Percentiles rank a stretch among this genome's conserved stretches.
These are phyloP conservation scores for Carex scoparia DNA, from an alignment of 176 grass and related monocot species.

Conservation along the genomic window DNA sequence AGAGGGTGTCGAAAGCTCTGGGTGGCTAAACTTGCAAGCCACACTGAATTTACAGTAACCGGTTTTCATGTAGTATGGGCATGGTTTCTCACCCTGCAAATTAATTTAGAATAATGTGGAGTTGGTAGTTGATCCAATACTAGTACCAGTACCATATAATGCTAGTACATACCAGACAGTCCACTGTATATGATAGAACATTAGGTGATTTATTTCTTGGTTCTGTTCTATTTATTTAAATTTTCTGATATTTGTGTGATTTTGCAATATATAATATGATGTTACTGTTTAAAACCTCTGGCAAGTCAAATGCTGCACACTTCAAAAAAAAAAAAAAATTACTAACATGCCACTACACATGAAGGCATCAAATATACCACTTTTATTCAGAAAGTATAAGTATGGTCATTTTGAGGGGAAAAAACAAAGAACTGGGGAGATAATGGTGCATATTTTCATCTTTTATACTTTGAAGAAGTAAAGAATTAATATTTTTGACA, in stretches of 20 bases:
- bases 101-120: not conserved
- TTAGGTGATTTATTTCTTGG: not conserved
- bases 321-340: not conserved
- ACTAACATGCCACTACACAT: not conserved
- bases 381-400: not conserved
- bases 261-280: not conserved
- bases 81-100: constrained; percentile 41
- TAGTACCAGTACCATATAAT: not conserved
- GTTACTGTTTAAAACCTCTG: not conserved
- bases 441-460: constrained; percentile 7
- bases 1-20: not conserved
- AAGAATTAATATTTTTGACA: not conserved
- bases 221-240: not conserved
- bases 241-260: not conserved
- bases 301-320: not conserved
- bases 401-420: not conserved
- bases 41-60: constrained; percentile 39
- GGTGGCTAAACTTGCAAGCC: constrained; percentile 46
- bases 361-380: not conserved
- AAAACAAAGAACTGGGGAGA: not conserved
- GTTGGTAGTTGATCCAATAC: not conserved
- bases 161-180: not conserved
- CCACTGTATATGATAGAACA: not conserved
- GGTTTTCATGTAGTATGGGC: constrained; percentile 39
- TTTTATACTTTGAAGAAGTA: not conserved